A percentile compares a stretch with the other conserved stretches of the same genome.
These are phyloP conservation scores for Cryphonectria nitschkei DNA, from an alignment of 2,329 filamentous ascomycete species.

Conservation along the genomic window DNA sequence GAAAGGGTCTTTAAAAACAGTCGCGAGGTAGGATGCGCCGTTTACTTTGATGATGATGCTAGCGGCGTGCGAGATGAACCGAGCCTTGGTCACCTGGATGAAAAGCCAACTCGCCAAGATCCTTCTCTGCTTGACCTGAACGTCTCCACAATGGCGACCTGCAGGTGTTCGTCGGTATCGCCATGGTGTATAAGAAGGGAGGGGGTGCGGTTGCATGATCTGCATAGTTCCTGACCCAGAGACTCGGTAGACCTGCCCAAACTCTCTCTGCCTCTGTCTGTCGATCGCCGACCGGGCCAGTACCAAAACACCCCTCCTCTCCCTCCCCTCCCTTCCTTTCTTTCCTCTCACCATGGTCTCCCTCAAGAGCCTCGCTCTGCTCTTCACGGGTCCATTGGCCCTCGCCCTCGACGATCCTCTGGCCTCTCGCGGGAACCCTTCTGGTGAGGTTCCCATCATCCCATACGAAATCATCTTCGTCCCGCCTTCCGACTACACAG, in stretches of 20 bases:
- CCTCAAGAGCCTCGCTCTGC: constrained; percentile 33
- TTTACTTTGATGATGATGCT: constrained; percentile 4
- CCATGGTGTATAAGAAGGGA: background rate
- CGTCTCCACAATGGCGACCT: constrained; percentile 10
- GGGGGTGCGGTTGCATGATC: background rate
- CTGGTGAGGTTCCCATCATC: constrained; percentile 18
- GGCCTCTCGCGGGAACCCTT: background rate
- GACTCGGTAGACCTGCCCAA: background rate
- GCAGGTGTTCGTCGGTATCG: background rate
- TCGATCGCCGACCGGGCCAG: background rate
- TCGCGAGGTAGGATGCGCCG: background rate
- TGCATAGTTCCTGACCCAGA: constrained; percentile 8
- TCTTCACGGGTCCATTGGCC: constrained; percentile 32
- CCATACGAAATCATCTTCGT: constrained; percentile 43
- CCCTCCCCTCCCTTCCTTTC: constrained; percentile 18
- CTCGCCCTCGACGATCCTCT: constrained; percentile 28
- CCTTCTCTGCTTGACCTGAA: background rate
- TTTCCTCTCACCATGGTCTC: constrained; percentile 13
- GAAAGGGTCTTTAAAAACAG: background rate
- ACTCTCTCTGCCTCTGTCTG: constrained; percentile 32
- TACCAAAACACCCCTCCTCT: background rate
- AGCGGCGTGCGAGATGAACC: constrained; percentile 11
- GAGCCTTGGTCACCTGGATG: constrained; percentile 1
- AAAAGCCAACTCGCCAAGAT: background rate
- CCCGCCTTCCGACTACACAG: constrained; percentile 48